Evolutionary conservation across 352 stramenopile genomes (phyloP).

Genomic region (Lagenidium giganteum): DNA sequence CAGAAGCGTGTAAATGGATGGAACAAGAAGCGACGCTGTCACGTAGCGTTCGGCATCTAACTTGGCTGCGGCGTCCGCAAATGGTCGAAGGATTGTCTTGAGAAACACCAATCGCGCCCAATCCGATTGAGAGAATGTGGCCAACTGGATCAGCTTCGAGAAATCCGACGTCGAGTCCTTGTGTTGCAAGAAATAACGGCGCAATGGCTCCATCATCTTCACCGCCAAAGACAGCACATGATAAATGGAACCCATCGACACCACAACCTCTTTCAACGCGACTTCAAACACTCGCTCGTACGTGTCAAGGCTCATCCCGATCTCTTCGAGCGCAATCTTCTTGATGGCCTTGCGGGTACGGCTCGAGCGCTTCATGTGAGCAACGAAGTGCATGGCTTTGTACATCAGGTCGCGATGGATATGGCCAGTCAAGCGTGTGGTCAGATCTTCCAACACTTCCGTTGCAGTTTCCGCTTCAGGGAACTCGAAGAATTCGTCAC

Average conservation of each 20-base stretch:
- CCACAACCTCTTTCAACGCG: slow-evolving; percentile 23
- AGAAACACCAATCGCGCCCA: slow-evolving; percentile 62
- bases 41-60: slow-evolving; percentile 54
- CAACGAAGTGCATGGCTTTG: slow-evolving; percentile 60
- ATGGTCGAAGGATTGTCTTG: slow-evolving; percentile 57
- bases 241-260: slow-evolving; percentile 47
- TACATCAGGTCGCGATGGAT: slow-evolving; percentile 58
- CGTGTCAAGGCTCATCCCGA: slow-evolving; percentile 26
- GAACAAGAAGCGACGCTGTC: slow-evolving; percentile 62
- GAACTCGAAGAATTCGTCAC: slow-evolving; percentile 22
- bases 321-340: slow-evolving; percentile 42
- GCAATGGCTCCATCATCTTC: slow-evolving; percentile 48
- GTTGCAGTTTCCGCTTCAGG: slow-evolving; percentile 18
- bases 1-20: slow-evolving; percentile 61
- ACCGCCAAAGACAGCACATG: slow-evolving; percentile 37
- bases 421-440: slow-evolving; percentile 64
- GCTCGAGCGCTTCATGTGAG: slow-evolving; percentile 59
- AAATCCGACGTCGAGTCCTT: slow-evolving; percentile 50
- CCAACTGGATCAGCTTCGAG: slow-evolving; percentile 66
- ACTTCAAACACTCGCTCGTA: slow-evolving; percentile 44
- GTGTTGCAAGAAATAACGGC: slow-evolving; percentile 63
- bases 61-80: slow-evolving; percentile 53
- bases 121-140: slow-evolving; percentile 58
- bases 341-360: slow-evolving; percentile 36
- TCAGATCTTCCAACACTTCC: no score